A percentile compares a stretch with the other conserved stretches of the same genome.
Conservation (phyloP, 306 rosid species). For the Acacia melanoxylon region DNA sequence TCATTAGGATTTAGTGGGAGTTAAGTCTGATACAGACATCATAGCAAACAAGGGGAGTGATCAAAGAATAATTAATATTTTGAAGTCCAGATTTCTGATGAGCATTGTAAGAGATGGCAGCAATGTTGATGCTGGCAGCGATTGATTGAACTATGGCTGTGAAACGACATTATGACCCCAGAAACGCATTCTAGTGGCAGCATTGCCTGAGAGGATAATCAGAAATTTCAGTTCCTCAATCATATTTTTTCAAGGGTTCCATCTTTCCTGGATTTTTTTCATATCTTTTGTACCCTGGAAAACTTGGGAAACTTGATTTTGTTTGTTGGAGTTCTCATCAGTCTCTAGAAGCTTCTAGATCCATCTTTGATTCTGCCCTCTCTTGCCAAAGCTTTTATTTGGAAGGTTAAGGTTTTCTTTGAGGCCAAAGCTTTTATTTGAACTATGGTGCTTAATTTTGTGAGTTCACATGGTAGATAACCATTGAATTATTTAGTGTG, state of each 20-base stretch:
- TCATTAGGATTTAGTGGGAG: slow-evolving; percentile 23
- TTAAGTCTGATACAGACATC: slow-evolving; percentile 26
- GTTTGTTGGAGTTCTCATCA: not conserved
- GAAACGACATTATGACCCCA: not conserved
- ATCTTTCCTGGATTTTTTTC: not conserved
- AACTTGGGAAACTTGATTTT: not conserved
- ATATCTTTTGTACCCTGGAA: not conserved
- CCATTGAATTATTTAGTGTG: not conserved
- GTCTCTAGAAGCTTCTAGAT: not conserved
- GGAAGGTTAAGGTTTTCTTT: not conserved
- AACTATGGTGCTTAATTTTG: not conserved
- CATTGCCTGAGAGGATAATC: not conserved
- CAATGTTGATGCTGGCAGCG: not conserved
- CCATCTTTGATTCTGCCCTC: not conserved
- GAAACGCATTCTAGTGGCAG: not conserved
- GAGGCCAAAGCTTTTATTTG: not conserved
- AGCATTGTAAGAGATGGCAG: not conserved
- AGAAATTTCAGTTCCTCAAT: not conserved
- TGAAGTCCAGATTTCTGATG: slow-evolving; percentile 4
- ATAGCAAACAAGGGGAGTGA: slow-evolving; percentile 23
- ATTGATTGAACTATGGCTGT: slow-evolving; percentile 18
- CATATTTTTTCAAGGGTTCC: not conserved
- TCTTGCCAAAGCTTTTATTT: not conserved
- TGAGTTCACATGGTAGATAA: not conserved
- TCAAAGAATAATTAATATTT: slow-evolving; percentile 7